Evolutionary conservation across 148 eudicot genomes (phyloP).

Genomic region (Oxyria digyna): DNA sequence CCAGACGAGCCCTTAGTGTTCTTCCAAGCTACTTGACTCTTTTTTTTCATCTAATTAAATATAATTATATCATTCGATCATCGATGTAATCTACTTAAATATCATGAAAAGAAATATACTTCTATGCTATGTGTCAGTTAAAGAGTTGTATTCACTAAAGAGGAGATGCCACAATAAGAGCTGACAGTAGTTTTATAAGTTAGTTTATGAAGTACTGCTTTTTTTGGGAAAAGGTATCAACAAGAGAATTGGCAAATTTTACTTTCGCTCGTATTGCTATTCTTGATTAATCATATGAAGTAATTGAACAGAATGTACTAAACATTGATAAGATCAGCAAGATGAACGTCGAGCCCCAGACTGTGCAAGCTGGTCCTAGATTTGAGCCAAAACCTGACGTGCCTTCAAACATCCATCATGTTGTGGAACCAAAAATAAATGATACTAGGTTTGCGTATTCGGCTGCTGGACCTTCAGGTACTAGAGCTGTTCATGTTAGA

Average conservation of each 20-base stretch:
- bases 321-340: slow-evolving; percentile 24
- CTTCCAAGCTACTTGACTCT: not conserved
- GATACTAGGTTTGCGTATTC: slow-evolving; percentile 22
- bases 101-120: not conserved
- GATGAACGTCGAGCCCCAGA: slow-evolving; percentile 36
- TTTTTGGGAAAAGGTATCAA: not conserved
- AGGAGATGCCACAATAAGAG: not conserved
- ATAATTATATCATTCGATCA: not conserved
- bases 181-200: not conserved
- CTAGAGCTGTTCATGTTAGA: not conserved
- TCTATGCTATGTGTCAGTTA: not conserved
- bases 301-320: slow-evolving; percentile 44
- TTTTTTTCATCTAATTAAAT: not conserved
- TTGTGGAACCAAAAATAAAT: slow-evolving; percentile 15
- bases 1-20: not conserved
- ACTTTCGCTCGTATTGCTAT: not conserved
- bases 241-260: not conserved
- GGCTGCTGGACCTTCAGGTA: slow-evolving; percentile 42
- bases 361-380: slow-evolving; percentile 22
- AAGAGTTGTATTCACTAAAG: not conserved
- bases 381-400: slow-evolving; percentile 17
- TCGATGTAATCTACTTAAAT: not conserved
- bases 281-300: not conserved
- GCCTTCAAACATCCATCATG: slow-evolving; percentile 17
- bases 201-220: not conserved